Evolutionary conservation across 1,284 basidiomycete species (phyloP).

Genomic region (Ganoderma resinaceum): DNA sequence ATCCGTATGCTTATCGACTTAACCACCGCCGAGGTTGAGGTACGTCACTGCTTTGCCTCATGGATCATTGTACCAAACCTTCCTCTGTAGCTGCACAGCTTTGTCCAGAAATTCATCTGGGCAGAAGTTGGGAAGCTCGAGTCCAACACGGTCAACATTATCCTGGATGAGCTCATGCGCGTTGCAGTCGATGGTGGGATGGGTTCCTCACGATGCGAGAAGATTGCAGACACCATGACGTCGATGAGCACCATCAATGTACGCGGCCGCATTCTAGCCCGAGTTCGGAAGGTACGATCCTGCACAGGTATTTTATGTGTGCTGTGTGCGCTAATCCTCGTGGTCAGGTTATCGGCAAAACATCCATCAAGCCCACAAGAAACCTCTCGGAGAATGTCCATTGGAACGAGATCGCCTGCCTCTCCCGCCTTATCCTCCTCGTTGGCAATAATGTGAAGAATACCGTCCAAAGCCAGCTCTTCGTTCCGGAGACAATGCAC

Average conservation of each 20-base stretch:
- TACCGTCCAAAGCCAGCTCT: constrained; percentile 74
- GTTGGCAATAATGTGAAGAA: constrained; percentile 74
- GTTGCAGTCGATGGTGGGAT: constrained; percentile 83
- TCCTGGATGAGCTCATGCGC: constrained; percentile 81
- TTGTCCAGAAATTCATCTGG: constrained; percentile 82
- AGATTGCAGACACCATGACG: constrained; percentile 76
- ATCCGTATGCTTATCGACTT: constrained; percentile 79
- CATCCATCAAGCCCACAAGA: constrained; percentile 67
- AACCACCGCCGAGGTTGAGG: constrained; percentile 75
- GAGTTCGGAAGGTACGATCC: constrained; percentile 73
- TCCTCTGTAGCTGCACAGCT: constrained; percentile 62
- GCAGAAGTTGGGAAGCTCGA: constrained; percentile 75
- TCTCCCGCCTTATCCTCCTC: constrained; percentile 76
- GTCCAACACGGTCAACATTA: constrained; percentile 68
- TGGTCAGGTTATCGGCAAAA: constrained; percentile 72
- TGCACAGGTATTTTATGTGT: neutral
- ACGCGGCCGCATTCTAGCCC: constrained; percentile 78
- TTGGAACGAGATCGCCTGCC: constrained; percentile 86
- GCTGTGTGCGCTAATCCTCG: neutral
- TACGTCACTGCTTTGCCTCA: constrained; percentile 38
- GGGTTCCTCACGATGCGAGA: constrained; percentile 78
- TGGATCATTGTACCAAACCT: constrained; percentile 20
- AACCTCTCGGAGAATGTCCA: constrained; percentile 74
- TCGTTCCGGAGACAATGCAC: constrained; percentile 84
- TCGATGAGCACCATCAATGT: constrained; percentile 80